Conservation (phyloP, 2,329 filamentous ascomycete species). For the Colletotrichum graminicola region DNA sequence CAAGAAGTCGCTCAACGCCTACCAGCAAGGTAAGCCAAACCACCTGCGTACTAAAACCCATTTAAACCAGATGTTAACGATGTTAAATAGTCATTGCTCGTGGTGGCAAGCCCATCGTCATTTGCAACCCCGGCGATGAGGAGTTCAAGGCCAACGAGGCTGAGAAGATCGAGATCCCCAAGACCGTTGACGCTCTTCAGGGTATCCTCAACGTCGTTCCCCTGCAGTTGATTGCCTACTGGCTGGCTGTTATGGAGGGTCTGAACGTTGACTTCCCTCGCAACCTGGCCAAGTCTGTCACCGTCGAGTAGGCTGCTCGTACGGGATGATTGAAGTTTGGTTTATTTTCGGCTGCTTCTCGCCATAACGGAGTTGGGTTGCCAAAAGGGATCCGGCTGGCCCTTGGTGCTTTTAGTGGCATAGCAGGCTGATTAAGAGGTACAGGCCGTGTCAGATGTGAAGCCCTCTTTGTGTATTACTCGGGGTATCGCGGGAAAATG, state of each 20-base stretch:
- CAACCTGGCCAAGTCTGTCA: conserved; percentile 98
- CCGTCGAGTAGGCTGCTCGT: conserved; percentile 82
- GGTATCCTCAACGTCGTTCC: conserved; percentile 98
- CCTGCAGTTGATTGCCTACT: conserved; percentile 98
- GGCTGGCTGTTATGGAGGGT: conserved; percentile 95
- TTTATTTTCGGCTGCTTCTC: conserved; percentile 30
- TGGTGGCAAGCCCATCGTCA: conserved; percentile 95
- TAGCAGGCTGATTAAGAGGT: conserved; percentile 16
- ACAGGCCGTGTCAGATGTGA: conserved; percentile 15
- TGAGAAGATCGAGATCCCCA: conserved; percentile 97
- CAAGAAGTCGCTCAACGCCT: conserved; percentile 98
- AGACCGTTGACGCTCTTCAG: conserved; percentile 95
- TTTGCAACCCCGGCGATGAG: conserved; percentile 90
- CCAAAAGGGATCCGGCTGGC: conserved; percentile 37
- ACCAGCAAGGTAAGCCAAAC: conserved; percentile 85
- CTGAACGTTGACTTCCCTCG: conserved; percentile 98
- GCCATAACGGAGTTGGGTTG: conserved; percentile 37
- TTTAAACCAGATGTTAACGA: neutral
- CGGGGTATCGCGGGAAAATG: conserved; percentile 34
- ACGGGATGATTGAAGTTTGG: conserved; percentile 6
- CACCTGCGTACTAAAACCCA: neutral
- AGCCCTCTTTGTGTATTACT: conserved; percentile 37
- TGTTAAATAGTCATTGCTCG: conserved; percentile 85
- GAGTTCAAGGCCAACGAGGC: conserved; percentile 92
- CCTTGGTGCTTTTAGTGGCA: conserved; percentile 33